Evolutionary conservation across 2,329 filamentous ascomycete genomes (phyloP).

Genomic region (Nemania diffusa): DNA sequence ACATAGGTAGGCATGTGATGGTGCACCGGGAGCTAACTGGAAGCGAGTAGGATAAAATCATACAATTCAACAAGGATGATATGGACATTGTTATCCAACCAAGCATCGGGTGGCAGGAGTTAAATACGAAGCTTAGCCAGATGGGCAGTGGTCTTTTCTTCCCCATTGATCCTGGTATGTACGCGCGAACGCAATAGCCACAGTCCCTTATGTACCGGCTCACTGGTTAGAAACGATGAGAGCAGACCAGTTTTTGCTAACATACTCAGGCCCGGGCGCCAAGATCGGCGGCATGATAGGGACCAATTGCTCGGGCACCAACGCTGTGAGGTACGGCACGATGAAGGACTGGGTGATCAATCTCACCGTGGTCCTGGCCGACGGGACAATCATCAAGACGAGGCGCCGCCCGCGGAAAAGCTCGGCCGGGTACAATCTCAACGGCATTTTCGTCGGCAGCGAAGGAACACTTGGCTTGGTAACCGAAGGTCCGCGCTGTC

Average conservation of each 20-base stretch:
- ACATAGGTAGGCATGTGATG: background rate
- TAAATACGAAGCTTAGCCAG: constrained; percentile 78
- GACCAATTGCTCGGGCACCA: constrained; percentile 81
- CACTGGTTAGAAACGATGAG: background rate
- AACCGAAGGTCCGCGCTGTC: constrained; percentile 67
- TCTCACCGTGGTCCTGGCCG: constrained; percentile 81
- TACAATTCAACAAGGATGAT: constrained; percentile 83
- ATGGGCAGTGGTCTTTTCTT: constrained; percentile 85
- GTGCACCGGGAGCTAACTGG: constrained; percentile 14
- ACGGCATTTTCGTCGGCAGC: constrained; percentile 80
- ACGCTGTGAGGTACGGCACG: constrained; percentile 82
- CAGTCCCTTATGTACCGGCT: background rate
- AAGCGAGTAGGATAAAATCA: constrained; percentile 68
- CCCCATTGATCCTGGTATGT: constrained; percentile 80
- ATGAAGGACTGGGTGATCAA: constrained; percentile 93
- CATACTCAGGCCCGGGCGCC: constrained; percentile 64
- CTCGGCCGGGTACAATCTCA: constrained; percentile 85
- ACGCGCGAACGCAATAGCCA: background rate
- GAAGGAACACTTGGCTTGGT: constrained; percentile 85
- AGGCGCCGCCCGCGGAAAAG: constrained; percentile 81
- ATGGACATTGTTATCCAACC: constrained; percentile 95
- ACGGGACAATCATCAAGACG: constrained; percentile 83
- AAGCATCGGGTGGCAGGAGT: constrained; percentile 88
- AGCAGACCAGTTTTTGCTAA: constrained; percentile 53
- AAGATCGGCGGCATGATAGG: constrained; percentile 87